Conservation (phyloP, 768 basidiomycete species). For the Rhizopogon sp. region DNA sequence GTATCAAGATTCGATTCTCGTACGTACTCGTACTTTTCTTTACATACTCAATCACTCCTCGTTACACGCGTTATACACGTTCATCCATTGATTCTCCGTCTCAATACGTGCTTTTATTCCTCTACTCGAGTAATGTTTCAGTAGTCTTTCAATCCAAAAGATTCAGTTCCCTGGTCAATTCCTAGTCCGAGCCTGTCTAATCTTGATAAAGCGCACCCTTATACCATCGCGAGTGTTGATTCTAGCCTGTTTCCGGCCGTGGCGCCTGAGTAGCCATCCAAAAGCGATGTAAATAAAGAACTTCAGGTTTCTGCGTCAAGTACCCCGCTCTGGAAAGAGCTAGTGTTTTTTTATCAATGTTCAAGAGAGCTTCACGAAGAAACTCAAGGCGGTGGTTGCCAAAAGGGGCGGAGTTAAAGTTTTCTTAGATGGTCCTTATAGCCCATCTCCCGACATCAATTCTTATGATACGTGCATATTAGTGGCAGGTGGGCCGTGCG, state of each 20-base stretch:
- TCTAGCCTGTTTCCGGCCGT: neutral
- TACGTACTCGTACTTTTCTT: too few relatives aligned
- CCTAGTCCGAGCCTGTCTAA: too few relatives aligned
- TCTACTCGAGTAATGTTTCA: too few relatives aligned
- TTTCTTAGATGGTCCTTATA: slow-evolving; percentile 43
- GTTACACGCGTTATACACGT: too few relatives aligned
- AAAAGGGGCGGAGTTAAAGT: slow-evolving; percentile 30
- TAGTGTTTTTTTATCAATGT: slow-evolving; percentile 50
- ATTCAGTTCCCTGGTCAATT: too few relatives aligned
- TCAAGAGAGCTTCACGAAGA: slow-evolving; percentile 48
- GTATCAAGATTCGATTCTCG: too few relatives aligned
- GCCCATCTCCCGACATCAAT: slow-evolving; percentile 29
- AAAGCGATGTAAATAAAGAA: slow-evolving; percentile 5
- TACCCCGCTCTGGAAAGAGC: slow-evolving; percentile 23
- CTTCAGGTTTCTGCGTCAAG: neutral
- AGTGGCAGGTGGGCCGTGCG: slow-evolving; percentile 31
- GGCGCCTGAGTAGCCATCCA: neutral
- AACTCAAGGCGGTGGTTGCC: slow-evolving; percentile 27
- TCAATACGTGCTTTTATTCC: too few relatives aligned
- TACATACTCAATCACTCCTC: too few relatives aligned
- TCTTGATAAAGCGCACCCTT: too few relatives aligned
- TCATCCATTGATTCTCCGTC: too few relatives aligned
- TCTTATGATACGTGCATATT: slow-evolving; percentile 36
- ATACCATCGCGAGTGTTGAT: slow-evolving; percentile 42
- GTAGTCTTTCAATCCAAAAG: too few relatives aligned